Evolutionary conservation across 495 filamentous ascomycete species (phyloP), one percentile per base, ranked within the genome.

Genomic region (Lasiosphaeria hispida): DNA sequence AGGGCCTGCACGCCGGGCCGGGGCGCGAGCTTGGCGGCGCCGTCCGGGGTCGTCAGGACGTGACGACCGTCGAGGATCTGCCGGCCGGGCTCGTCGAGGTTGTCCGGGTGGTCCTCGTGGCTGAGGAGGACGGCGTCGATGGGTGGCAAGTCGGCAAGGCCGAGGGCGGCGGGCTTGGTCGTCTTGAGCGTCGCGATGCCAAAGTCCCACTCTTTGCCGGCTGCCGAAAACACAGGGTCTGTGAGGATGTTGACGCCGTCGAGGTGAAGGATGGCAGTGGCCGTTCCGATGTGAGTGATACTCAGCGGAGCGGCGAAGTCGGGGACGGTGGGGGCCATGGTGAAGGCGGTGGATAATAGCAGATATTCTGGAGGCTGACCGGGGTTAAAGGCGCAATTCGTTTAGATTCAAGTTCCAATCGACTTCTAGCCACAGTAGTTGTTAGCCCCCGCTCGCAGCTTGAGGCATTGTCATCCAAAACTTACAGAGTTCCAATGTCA

Each of bases 81-180:
- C 13, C 71, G 72, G 9, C 73, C 70, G 1, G 58, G 58, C 18
- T 70, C 67, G 37, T 84, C 80, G 0, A 84, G 72, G 58, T 82
- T 84, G 55, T 83, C 80, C 0, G 72, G 70, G 54, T 84, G 80
- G 61, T 83, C 80, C 66, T 83, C 81, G 55, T 84, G 79, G 63
- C 76, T 78, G 11, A 84, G 71, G 6, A 84, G 69, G 3, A 84
- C 64, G 10, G 74, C 77, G 34, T 82, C 80, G 58, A 83, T 80
- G 7, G 65, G 65, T 1, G 81, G 80, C 0, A 83, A 69, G 4
- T 77, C 35, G 1, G 69, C 56, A 0, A 80, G 64, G 0, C 57
- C 30, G 0, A 81, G 55, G 7, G 74, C 76, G 0, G 79, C 75
- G 15, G 48, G 54, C 18, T 74, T 64, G 10, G 65, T 57, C 10